Evolutionary conservation across 352 stramenopile genomes (phyloP), one percentile per base, ranked within the genome.

Genomic region (Phytophthora quininea): DNA sequence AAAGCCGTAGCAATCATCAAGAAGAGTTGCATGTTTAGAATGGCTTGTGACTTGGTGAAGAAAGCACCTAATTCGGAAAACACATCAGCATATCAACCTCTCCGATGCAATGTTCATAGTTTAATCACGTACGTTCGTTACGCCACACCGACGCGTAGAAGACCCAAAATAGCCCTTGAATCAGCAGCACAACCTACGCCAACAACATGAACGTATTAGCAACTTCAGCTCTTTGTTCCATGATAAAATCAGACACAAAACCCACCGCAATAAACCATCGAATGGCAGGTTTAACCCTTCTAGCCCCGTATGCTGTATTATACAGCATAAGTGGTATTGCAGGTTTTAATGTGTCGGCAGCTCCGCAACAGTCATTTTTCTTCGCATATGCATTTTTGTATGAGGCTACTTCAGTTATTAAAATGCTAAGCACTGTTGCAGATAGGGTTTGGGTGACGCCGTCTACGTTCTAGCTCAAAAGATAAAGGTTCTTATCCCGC

Each of bases 11-110:
- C 88, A n/a, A 95, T 88, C 42, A 90, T 69, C 12, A 89, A 59
- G 55, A 93, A 96, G 32, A 94, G 66, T n/a, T 89, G 63, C 83
- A 92, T 90, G 61, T 95, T 95, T 35, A 92, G 58, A 59, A 93
- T 85, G 24, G 87, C 85, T 75, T 95, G 85, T 31, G 76, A 78
- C 69, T 77, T 86, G 11, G 84, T 88, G 67, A 95, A 93, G 50
- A 95, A 95, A 11, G 85, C 84, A n/a, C 72, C 87, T 95, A 51
- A 11, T 42, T 12, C 4, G 6, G 60, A 8, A 27, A 51, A 35
- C 33, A 27, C 6, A 52, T 24, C 29, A 11, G 37, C 58, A 43
- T 53, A 48, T 0, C 32, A 24, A 33, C 40, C 19, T 14, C 52
- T 24, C 48, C 35, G 19, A 3, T 11, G 32, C 30, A 46, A 32